Conservation (phyloP, 164 flowering plant species). For the Houttuynia cordata region DNA sequence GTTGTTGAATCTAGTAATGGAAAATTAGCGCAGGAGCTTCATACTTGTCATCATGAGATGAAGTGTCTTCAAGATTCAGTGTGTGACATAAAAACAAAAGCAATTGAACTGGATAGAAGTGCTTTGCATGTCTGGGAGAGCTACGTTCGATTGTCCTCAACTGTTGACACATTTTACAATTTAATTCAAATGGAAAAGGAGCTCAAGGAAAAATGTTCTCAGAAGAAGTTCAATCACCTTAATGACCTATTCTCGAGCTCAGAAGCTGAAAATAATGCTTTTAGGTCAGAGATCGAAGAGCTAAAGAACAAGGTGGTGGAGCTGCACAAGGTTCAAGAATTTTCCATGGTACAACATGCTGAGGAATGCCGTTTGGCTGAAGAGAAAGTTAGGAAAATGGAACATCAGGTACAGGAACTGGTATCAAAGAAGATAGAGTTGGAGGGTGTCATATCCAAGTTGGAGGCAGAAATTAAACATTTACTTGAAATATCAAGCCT, state of each 20-base stretch:
- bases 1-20: conserved; percentile 38
- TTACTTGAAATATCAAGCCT: conserved; percentile 34
- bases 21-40: conserved; percentile 30
- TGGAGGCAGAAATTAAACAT: conserved; percentile 39
- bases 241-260: conserved; percentile 23
- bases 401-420: conserved; percentile 48
- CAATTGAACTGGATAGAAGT: conserved; percentile 50
- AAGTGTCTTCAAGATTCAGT: conserved; percentile 36
- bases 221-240: conserved; percentile 32
- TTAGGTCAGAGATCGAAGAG: conserved; percentile 33
- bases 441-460: conserved; percentile 33
- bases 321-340: conserved; percentile 58
- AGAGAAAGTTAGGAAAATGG: conserved; percentile 50
- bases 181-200: conserved; percentile 44
- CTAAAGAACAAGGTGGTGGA: conserved; percentile 41
- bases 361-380: conserved; percentile 60
- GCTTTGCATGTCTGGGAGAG: conserved; percentile 33
- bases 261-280: conserved; percentile 44
- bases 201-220: conserved; percentile 34
- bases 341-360: conserved; percentile 51
- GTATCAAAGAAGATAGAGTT: conserved; percentile 43
- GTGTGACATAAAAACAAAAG: conserved; percentile 22
- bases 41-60: conserved; percentile 35
- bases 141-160: conserved; percentile 39
- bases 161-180: conserved; percentile 36